Base-by-base conservation (phyloP, 2,329 filamentous ascomycete species). In the Trichoderma gracile region DNA sequence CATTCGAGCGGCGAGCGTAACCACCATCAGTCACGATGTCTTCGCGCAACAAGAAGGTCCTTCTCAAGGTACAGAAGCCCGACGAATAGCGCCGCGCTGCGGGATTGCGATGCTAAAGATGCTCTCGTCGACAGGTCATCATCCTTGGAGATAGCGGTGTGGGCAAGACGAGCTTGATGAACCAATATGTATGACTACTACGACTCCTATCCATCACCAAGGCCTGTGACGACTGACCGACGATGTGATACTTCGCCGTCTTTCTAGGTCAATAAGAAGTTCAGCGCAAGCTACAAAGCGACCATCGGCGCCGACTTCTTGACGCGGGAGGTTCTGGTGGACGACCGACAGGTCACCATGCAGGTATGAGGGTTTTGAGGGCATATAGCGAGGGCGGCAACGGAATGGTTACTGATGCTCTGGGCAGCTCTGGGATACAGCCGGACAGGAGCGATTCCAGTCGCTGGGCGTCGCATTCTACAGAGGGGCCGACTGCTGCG, bases 121-220 rank as follows among this genome's bases (percentile, higher is more conserved):
- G n/a, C 46, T 30, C 23, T 3, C 4, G 21, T 21, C n/a, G 30
- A 50, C 47, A 98, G 94, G 93, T 99, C 75, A 99, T 99, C 75
- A 98, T 99, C 80, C 89, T 99, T 72, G 95, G 95, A 73, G 95
- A 99, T 79, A 98, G 94, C 79, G 95, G 95, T 81, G 95, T 99
- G 68, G 95, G 95, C 78, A 99, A 99, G 86, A 99, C 95, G 67
- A 97, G 93, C 80, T 88, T 99, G 86, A 99, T 99, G 95, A 99
- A 99, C 82, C 95, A 99, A 98, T 99, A 98, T 91, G 95, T 98
- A 88, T 91, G 65, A 66, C 67, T 38, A 61, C 62, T 65, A 63
- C 66, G 52, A 47, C 50, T 46, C 42, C 56, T 23, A 40, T 33
- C 54, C 56, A 61, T n/a, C 56, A 42, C 27, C n/a, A 10, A 50